Conservation (phyloP, 2,329 filamentous ascomycete species). For the Stemphylium vesicarium region DNA sequence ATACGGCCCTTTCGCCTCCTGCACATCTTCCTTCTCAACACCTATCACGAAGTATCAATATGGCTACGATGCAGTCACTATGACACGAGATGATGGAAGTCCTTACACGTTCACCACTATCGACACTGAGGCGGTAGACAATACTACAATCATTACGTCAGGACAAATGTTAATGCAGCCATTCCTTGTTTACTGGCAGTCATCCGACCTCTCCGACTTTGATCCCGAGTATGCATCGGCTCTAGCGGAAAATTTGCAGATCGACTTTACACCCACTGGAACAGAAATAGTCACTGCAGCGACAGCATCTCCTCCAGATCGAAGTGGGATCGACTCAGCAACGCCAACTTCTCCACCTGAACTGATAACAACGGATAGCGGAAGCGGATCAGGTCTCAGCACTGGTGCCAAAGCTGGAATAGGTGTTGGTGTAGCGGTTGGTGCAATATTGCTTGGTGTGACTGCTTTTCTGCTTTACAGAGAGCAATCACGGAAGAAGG, state of each 20-base stretch:
- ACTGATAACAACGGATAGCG: no score
- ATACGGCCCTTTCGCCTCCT: neutral
- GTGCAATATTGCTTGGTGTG: neutral
- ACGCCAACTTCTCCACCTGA: neutral
- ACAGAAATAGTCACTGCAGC: neutral
- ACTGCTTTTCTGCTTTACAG: neutral
- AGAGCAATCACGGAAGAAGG: neutral
- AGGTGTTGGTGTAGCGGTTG: neutral
- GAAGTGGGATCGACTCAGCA: neutral
- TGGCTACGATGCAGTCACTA: neutral
- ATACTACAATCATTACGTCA: neutral
- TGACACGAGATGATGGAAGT: neutral
- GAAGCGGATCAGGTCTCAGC: neutral
- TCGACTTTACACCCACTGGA: neutral
- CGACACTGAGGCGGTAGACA: neutral
- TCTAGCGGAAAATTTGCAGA: neutral
- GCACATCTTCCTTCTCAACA: neutral
- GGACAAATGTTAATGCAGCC: neutral
- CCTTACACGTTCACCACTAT: neutral
- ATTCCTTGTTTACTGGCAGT: neutral
- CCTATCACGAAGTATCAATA: neutral
- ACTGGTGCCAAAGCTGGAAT: conserved; percentile 2
- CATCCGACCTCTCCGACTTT: neutral
- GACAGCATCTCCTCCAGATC: neutral
- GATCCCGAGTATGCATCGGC: neutral